Percentiles rank a stretch among this genome's conserved stretches.
These are phyloP conservation scores for Yamadazyma sp. DNA, from an alignment of 1,139 yeast species.

Conservation along the genomic window DNA sequence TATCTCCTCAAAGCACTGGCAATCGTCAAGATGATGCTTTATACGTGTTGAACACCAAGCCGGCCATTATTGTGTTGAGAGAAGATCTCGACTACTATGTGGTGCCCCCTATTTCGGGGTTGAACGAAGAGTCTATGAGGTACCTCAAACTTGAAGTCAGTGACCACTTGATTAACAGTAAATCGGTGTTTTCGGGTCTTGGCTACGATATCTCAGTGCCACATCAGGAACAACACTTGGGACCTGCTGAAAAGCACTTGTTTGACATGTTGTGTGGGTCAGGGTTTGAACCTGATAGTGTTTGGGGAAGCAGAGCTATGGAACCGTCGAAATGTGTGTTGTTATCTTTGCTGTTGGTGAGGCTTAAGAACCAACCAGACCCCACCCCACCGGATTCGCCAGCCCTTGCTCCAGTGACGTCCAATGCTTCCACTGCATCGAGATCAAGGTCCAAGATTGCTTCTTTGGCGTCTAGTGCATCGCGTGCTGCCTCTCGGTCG, in stretches of 20 bases:
- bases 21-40: slow-evolving; percentile 26
- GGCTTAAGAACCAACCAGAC: slow-evolving; percentile 42
- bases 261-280: slow-evolving; percentile 93
- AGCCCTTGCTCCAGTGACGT: slow-evolving; percentile 43
- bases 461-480: slow-evolving; percentile 40
- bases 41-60: slow-evolving; percentile 69
- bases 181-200: slow-evolving; percentile 73
- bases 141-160: slow-evolving; percentile 70
- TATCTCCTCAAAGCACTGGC: slow-evolving; percentile 24
- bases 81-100: slow-evolving; percentile 95
- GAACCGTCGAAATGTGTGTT: slow-evolving; percentile 88
- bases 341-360: slow-evolving; percentile 79
- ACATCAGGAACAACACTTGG: slow-evolving; percentile 46
- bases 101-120: slow-evolving; percentile 67
- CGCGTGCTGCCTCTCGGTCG: slow-evolving; percentile 56
- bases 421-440: slow-evolving; percentile 39
- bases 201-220: slow-evolving; percentile 37
- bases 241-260: slow-evolving; percentile 93
- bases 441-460: slow-evolving; percentile 48
- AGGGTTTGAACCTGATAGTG: slow-evolving; percentile 68
- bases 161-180: slow-evolving; percentile 48
- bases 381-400: slow-evolving; percentile 50
- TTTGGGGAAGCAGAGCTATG: slow-evolving; percentile 85
- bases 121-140: slow-evolving; percentile 53
- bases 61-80: slow-evolving; percentile 87